Evolutionary conservation across 1,139 yeast genomes (phyloP), one percentile per base, ranked within the genome.

Genomic region (Sugiyamaella grinbergsii): DNA sequence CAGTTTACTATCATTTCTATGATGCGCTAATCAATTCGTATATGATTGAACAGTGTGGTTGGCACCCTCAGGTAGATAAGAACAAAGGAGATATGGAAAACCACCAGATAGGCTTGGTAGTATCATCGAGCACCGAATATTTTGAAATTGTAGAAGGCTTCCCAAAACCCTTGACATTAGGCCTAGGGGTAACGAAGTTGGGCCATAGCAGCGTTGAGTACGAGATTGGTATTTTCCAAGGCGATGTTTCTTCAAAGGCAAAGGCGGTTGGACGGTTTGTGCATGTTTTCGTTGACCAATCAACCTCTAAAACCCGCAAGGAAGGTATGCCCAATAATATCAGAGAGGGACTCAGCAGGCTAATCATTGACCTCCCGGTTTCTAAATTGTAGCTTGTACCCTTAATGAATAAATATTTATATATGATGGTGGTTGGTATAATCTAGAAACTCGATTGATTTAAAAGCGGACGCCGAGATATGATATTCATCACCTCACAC

Each of bases 141-240:
- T 57, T 50, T 42, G 64, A 58, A 20, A 56, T 60, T 28, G 59
- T 65, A 7, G 57, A 60, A 18, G 69, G 69, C 4, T 65, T 64
- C 49, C 69, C 69, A 3, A 53, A 56, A 16, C 66, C 66, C 2
- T 43, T 66, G 11, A 57, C 59, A 1, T 51, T 66, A 7, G 69
- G 68, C 10, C 58, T 66, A 31, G 65, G 58, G 1, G 60, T 64
- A 15, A 55, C 52, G 16, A 62, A 61, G 41, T 58, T 66, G 2
- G 68, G 68, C 13, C 57, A 54, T 13, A 54, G 60, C 32, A 61
- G 65, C 19, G 67, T 64, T n/a, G 65, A 63, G 47, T 62, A 61
- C 36, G 69, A 64, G 40, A 62, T 65, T 42, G 70, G 64, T 2
- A 64, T 65, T 7, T 66, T 65, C 53, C 68, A 64, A 47, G 53